A percentile compares a stretch with the other conserved stretches of the same genome.
These are phyloP conservation scores for Aspergillus affinis DNA, from an alignment of 495 filamentous ascomycete genomes.

Conservation along the genomic window DNA sequence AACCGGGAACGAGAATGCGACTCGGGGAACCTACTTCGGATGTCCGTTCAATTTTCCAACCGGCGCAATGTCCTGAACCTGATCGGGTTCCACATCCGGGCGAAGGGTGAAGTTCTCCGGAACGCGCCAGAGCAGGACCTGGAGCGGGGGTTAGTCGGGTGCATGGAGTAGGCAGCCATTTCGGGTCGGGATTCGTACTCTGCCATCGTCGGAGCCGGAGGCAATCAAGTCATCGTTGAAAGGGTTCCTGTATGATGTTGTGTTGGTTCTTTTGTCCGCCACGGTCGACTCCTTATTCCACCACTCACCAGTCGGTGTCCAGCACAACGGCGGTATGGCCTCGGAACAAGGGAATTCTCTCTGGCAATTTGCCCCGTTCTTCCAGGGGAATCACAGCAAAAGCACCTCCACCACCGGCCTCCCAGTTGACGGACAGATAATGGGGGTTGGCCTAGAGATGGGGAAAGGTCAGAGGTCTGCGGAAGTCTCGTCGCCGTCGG, in stretches of 20 bases:
- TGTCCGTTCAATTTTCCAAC: constrained; percentile 74
- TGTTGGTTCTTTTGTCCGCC: constrained; percentile 25
- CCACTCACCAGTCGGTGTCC: constrained; percentile 91
- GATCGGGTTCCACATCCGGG: constrained; percentile 73
- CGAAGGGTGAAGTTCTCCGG: constrained; percentile 83
- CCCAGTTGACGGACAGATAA: constrained; percentile 97
- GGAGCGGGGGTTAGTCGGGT: constrained; percentile 11
- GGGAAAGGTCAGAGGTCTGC: constrained; percentile 26
- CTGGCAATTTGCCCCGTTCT: constrained; percentile 84
- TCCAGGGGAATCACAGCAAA: constrained; percentile 93
- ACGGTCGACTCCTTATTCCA: constrained; percentile 5
- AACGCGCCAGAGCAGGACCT: constrained; percentile 93
- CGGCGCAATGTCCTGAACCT: constrained; percentile 74
- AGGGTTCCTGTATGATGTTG: constrained; percentile 64
- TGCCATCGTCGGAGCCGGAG: constrained; percentile 94
- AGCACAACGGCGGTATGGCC: constrained; percentile 94
- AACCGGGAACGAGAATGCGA: background rate
- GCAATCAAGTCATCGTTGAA: constrained; percentile 93
- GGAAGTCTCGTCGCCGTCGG: constrained; percentile 7
- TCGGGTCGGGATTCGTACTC: constrained; percentile 49
- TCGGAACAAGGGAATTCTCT: constrained; percentile 90
- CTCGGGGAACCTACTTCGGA: constrained; percentile 40
- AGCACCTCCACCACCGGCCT: constrained; percentile 92
- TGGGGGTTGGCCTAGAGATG: constrained; percentile 79
- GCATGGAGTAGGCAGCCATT: constrained; percentile 13